These are phyloP conservation scores for Xylaria hypoxylon DNA, from an alignment of 2,329 filamentous ascomycete species.

Conservation along the genomic window DNA sequence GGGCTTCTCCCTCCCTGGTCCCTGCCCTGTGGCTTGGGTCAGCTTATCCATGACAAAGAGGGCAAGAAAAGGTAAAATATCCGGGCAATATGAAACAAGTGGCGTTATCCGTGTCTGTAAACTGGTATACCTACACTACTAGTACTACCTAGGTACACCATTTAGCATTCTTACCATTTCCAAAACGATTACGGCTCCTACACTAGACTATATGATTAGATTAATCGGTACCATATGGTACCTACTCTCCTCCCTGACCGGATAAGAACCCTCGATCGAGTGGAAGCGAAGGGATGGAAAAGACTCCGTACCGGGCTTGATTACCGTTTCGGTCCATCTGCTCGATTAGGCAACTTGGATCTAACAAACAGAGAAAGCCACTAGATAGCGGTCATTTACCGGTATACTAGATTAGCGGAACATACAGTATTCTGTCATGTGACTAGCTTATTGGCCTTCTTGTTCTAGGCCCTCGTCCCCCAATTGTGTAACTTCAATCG, in stretches of 20 bases:
- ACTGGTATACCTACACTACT: no score
- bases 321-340: constrained; percentile 25
- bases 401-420: constrained; percentile 7
- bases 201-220: no score
- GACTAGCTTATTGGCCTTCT: constrained; percentile 1
- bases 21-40: constrained; percentile 27
- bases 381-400: neutral
- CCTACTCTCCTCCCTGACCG: no score
- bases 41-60: constrained; percentile 29
- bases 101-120: constrained; percentile 17
- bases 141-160: no score
- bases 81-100: constrained; percentile 34
- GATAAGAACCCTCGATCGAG: no score
- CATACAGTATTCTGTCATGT: constrained; percentile 23
- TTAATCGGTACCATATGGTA: no score
- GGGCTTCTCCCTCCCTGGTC: constrained; percentile 3
- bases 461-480: neutral
- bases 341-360: constrained; percentile 20
- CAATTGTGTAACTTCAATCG: no score
- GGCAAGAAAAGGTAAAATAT: constrained; percentile 13
- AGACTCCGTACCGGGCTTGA: neutral
- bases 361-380: neutral
- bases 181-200: no score
- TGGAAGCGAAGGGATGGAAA: no score
- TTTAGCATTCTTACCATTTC: no score